Percentiles rank a stretch among this genome's conserved stretches.
Conservation (phyloP, 1,284 basidiomycete genomes). For the Rhodotorula sp. region DNA sequence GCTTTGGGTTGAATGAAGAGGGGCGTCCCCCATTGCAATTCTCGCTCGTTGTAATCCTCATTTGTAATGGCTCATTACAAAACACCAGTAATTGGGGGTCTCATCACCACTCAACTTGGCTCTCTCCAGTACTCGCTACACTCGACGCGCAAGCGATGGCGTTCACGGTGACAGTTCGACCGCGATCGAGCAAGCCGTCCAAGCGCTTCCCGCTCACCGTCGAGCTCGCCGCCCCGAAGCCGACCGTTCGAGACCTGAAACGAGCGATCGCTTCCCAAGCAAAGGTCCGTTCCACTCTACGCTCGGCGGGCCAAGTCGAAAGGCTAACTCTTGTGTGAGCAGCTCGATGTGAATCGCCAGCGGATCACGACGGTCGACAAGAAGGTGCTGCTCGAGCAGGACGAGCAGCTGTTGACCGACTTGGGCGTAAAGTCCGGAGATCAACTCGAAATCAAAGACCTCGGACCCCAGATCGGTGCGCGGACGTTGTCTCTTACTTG, state of each 20-base stretch:
- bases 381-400: constrained; percentile 60
- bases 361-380: constrained; percentile 66
- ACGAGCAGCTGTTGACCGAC: constrained; percentile 58
- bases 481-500: not conserved
- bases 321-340: not conserved
- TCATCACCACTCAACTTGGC: not conserved
- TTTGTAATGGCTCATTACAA: no score
- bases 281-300: no score
- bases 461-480: constrained; percentile 74
- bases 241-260: constrained; percentile 53
- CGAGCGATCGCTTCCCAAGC: constrained; percentile 50
- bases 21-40: no score
- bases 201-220: constrained; percentile 36
- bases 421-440: constrained; percentile 61
- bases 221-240: not conserved
- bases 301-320: no score
- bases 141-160: not conserved
- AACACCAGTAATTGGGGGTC: no score
- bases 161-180: constrained; percentile 23
- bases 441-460: constrained; percentile 75
- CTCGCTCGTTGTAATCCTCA: no score
- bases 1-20: not conserved
- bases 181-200: constrained; percentile 22
- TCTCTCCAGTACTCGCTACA: not conserved
- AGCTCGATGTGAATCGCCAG: constrained; percentile 53